Conservation (phyloP, 164 flowering plant genomes). For the Kingdonia uniflora region DNA sequence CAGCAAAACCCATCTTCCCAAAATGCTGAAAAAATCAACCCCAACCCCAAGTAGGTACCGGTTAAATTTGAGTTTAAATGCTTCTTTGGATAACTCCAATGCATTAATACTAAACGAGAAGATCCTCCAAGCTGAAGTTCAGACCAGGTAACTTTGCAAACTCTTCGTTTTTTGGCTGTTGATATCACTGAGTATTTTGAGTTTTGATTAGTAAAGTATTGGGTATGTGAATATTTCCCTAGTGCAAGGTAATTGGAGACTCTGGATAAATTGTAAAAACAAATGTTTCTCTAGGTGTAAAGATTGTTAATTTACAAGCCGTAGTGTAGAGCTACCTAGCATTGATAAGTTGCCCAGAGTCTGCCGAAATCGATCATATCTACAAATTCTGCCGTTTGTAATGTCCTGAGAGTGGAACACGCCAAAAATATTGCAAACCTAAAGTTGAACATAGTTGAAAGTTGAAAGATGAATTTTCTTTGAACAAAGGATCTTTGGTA, state of each 20-base stretch:
- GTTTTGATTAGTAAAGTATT: neutral
- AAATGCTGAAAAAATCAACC: conserved; percentile 4
- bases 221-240: neutral
- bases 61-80: conserved; percentile 11
- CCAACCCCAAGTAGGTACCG: conserved; percentile 15
- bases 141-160: conserved; percentile 13
- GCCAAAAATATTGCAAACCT: too few species aligned
- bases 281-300: too few species aligned
- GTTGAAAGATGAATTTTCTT: too few species aligned
- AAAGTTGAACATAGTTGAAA: too few species aligned
- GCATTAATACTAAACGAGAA: conserved; percentile 3
- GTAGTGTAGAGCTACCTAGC: too few species aligned
- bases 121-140: conserved; percentile 16
- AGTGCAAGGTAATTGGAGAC: neutral
- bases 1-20: conserved; percentile 2
- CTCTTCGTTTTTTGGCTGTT: neutral
- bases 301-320: too few species aligned
- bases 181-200: neutral
- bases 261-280: too few species aligned
- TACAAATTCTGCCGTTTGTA: too few species aligned
- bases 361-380: too few species aligned
- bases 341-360: too few species aligned
- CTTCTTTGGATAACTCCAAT: conserved; percentile 12
- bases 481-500: too few species aligned
- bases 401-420: too few species aligned